Percentiles rank a stretch among this genome's conserved stretches.
Conservation (phyloP, 768 basidiomycete genomes). For the Sarcodon aspratus region DNA sequence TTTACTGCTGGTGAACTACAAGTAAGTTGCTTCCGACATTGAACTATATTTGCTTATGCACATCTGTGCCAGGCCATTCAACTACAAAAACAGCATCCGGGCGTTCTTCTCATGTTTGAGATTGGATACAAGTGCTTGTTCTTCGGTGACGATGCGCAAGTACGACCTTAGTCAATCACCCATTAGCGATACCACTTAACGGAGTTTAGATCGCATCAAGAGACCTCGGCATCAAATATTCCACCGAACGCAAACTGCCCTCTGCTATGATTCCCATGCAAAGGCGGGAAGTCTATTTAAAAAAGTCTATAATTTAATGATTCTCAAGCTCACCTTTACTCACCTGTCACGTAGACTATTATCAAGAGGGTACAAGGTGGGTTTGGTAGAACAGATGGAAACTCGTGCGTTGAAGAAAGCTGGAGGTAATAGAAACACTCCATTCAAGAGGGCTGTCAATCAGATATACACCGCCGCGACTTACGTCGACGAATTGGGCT, state of each 20-base stretch:
- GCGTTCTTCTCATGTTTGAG: slow-evolving; percentile 65
- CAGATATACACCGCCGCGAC: slow-evolving; percentile 82
- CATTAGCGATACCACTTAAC: neutral
- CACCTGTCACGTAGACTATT: slow-evolving; percentile 38
- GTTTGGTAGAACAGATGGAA: slow-evolving; percentile 73
- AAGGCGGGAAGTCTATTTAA: slow-evolving; percentile 58
- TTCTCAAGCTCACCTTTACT: neutral
- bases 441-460: slow-evolving; percentile 66
- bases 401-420: slow-evolving; percentile 85
- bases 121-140: slow-evolving; percentile 81
- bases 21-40: no score
- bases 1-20: no score
- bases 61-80: slow-evolving; percentile 4
- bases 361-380: slow-evolving; percentile 72
- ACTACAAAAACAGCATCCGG: slow-evolving; percentile 55
- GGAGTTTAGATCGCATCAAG: slow-evolving; percentile 50
- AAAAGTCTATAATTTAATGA: slow-evolving; percentile 40
- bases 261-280: slow-evolving; percentile 67
- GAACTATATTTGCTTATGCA: no score
- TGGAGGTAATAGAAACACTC: slow-evolving; percentile 59
- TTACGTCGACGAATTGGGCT: slow-evolving; percentile 73
- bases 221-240: slow-evolving; percentile 73
- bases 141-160: slow-evolving; percentile 78
- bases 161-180: slow-evolving; percentile 11
- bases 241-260: slow-evolving; percentile 57